Evolutionary conservation across 2,329 filamentous ascomycete genomes (phyloP), one percentile per base, ranked within the genome.

Genomic region (Fulvia fulva): DNA sequence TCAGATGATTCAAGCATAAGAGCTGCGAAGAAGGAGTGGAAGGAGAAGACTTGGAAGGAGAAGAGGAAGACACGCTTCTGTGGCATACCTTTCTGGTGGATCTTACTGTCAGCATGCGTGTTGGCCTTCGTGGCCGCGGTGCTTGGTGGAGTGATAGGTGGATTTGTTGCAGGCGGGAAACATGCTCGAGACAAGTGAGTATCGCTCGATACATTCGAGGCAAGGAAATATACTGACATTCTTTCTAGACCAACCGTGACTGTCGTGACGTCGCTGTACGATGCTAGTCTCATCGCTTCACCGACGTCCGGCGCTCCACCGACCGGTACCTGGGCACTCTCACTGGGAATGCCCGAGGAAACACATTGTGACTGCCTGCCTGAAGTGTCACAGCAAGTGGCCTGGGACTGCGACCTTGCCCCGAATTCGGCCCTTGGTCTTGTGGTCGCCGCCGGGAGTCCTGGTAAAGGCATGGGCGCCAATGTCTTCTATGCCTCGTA

Each of bases 381-480:
- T 30, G 78, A 87, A 56, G 75, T 79, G 0, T 76, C 71, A 0
- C 80, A 86, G 64, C 74, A 77, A n/a, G 71, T 77, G 51, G 82
- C 86, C 0, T 90, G 87, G 87, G 82, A 78, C 58, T 90, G 87
- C 68, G 77, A 82, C 12, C 76, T 87, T 8, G 63, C 64, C 44
- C 67, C 67, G 23, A 62, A 64, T 11, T 62, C 66, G 11, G 63
- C 65, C 16, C 57, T 70, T 22, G 70, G 64, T 19, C 66, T 74
- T 47, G 64, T 57, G 32, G 65, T 74, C 25, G 62, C 54, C n/a
- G 57, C 50, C 16, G 47, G 47, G 6, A 53, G 62, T 11, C 62
- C 62, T 9, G 63, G 55, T 16, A 60, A 62, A 21, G 55, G 60
- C 16, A 61, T 61, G 28, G 70, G 69, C 46, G 72, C 72, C 4